Evolutionary conservation across 2,329 filamentous ascomycete species (phyloP).

Genomic region (Ophiobolus disseminans): DNA sequence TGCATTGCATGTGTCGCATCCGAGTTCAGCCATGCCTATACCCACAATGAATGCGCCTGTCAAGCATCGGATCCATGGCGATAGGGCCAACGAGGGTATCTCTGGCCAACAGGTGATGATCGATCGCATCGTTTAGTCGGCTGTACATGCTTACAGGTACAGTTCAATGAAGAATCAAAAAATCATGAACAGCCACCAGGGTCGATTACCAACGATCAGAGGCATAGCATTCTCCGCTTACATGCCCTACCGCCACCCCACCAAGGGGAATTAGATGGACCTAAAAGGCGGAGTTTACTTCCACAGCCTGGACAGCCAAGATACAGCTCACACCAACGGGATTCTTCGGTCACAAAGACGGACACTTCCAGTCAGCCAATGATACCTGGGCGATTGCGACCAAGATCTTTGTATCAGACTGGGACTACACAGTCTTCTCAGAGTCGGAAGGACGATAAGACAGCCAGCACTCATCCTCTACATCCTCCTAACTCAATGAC

Average conservation of each 20-base stretch:
- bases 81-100: slow-evolving; percentile 20
- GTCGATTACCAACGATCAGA: neutral
- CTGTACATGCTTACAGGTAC: no score
- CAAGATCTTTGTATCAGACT: slow-evolving; percentile 42
- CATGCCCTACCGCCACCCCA: slow-evolving; percentile 7
- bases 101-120: no score
- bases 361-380: slow-evolving; percentile 5
- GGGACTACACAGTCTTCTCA: slow-evolving; percentile 15
- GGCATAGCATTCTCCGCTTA: slow-evolving; percentile 7
- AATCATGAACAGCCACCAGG: neutral
- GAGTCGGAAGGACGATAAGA: slow-evolving; percentile 10
- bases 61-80: slow-evolving; percentile 23
- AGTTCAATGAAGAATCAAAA: slow-evolving; percentile 5
- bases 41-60: slow-evolving; percentile 26
- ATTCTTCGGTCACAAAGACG: neutral
- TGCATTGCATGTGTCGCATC: no score
- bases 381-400: slow-evolving; percentile 28
- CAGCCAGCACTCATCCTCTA: slow-evolving; percentile 18
- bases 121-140: no score
- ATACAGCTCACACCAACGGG: slow-evolving; percentile 14
- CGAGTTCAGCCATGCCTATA: slow-evolving; percentile 24
- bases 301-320: slow-evolving; percentile 43
- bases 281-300: slow-evolving; percentile 37
- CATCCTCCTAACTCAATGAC: slow-evolving; percentile 24
- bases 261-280: slow-evolving; percentile 15